Base-by-base conservation (phyloP, 371 early-diverging fungal genomes). In the Lichtheimia corymbifera region DNA sequence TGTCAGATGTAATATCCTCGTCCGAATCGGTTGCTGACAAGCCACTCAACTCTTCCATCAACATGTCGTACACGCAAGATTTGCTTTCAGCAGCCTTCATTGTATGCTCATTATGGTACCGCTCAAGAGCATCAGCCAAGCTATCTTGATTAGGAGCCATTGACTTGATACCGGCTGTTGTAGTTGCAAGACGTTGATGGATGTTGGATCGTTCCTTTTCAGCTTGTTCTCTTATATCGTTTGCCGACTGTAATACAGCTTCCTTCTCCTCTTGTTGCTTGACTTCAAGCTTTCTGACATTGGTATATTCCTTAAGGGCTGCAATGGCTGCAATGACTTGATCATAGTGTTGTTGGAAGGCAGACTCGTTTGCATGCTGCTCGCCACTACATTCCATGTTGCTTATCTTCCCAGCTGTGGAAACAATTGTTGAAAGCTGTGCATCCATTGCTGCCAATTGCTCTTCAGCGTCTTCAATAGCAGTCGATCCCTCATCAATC, bases 1-100 rank as follows among this genome's bases (percentile, higher is more conserved):
- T 35, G 0, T 4, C 11, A 11, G 11, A 2, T 35, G 35, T 2
- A 35, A 35, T 35, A 5, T 35, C 35, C 6, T 35, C 35, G 5
- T 35, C 47, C 0, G 9, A 15, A 22, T 61, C 61, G 5, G 47
- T 35, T 6, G 25, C 50, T 30, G 20, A 24, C 50, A 62, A 13
- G 15, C 24, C 45, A 17, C 24, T 52, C 18, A 55, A 30, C 15
- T 50, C 17, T 27, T 27, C 49, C 11, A 25, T 51, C 22, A 60
- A 43, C 17, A 40, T 20, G 17, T 50, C 27, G 22, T 27, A 28
- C 9, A 53, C 52, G 53, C 41, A 30, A 27, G 20, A 27, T 60
- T 60, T 43, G 6, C 53, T 60, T 42, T 51, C 22, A 25, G 60
- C 51, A 4, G 60, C 35, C 35, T 35, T 35, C 35, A 35, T 9